These are phyloP conservation scores for Trichoderma hamatum DNA, from an alignment of 2,329 filamentous ascomycete genomes.

Conservation along the genomic window DNA sequence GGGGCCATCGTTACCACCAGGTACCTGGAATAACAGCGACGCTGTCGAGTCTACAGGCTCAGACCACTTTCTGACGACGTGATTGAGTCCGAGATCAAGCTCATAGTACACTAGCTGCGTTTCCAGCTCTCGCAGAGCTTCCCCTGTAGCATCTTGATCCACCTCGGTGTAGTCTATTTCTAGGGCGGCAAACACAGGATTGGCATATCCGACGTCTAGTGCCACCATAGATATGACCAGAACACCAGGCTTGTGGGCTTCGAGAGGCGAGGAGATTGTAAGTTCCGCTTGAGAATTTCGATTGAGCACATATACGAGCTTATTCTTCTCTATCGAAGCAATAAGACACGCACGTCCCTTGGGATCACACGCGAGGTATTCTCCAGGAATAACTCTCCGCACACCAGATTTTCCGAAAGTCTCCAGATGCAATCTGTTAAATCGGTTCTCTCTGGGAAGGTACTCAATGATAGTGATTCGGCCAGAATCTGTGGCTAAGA, in stretches of 20 bases:
- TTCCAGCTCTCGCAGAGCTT: conserved; percentile 78
- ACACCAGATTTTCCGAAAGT: conserved; percentile 98
- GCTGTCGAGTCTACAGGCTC: conserved; percentile 90
- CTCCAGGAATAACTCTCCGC: conserved; percentile 88
- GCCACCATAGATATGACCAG: conserved; percentile 86
- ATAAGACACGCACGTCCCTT: conserved; percentile 95
- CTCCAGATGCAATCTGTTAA: conserved; percentile 88
- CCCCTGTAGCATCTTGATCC: conserved; percentile 86
- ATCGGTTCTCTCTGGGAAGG: conserved; percentile 79
- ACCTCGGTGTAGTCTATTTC: conserved; percentile 92
- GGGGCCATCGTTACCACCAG: conserved; percentile 88
- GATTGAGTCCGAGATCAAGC: conserved; percentile 92
- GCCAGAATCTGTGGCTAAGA: conserved; percentile 92
- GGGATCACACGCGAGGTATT: conserved; percentile 94
- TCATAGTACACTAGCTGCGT: conserved; percentile 97
- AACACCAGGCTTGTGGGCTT: conserved; percentile 91
- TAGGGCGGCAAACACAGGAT: conserved; percentile 92
- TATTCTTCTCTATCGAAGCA: conserved; percentile 96
- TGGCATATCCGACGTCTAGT: conserved; percentile 94
- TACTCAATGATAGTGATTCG: conserved; percentile 95
- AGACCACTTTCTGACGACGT: conserved; percentile 95
- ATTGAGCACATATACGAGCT: conserved; percentile 97
- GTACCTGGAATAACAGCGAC: conserved; percentile 90
- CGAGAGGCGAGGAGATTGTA: conserved; percentile 94
- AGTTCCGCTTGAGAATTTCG: conserved; percentile 92